A percentile compares a stretch with the other conserved stretches of the same genome.
Conservation (phyloP, 176 grass and related monocot species). For the Phragmites australis region DNA sequence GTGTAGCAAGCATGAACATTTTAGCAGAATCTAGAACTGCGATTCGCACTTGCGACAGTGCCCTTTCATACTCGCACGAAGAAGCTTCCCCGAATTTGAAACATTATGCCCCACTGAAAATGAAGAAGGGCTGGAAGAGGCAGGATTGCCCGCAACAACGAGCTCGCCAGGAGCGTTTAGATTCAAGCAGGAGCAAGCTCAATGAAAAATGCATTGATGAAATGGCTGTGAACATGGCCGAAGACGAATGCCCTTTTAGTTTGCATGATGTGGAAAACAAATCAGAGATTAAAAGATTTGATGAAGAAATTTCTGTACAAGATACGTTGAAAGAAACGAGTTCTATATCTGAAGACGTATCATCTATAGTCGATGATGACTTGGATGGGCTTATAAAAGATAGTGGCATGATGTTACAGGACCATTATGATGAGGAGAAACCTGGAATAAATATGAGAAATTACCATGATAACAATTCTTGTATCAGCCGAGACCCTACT, state of each 20-base stretch:
- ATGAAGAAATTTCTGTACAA: constrained; percentile 41
- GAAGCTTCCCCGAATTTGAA: constrained; percentile 54
- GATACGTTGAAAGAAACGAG: constrained; percentile 51
- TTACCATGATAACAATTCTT: constrained; percentile 43
- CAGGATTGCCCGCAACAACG: constrained; percentile 71
- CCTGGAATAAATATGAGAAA: constrained; percentile 40
- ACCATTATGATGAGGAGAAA: constrained; percentile 36
- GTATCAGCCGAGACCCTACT: constrained; percentile 42
- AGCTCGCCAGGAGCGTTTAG: constrained; percentile 82
- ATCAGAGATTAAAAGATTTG: constrained; percentile 36
- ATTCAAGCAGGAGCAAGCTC: constrained; percentile 72
- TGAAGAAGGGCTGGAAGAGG: constrained; percentile 80
- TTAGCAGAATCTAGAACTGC: constrained; percentile 29
- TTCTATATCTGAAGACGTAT: constrained; percentile 50
- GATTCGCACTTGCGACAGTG: constrained; percentile 29
- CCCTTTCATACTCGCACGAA: constrained; percentile 20
- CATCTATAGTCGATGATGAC: constrained; percentile 53
- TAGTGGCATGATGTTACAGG: constrained; percentile 60
- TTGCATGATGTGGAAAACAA: constrained; percentile 54
- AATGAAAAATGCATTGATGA: constrained; percentile 61
- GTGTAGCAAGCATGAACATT: constrained; percentile 8
- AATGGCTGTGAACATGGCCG: constrained; percentile 83
- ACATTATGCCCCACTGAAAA: constrained; percentile 59
- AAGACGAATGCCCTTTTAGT: constrained; percentile 52
- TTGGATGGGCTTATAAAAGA: constrained; percentile 50